Conservation (phyloP, 2,329 filamentous ascomycete species). For the Sarocladium kiliense region DNA sequence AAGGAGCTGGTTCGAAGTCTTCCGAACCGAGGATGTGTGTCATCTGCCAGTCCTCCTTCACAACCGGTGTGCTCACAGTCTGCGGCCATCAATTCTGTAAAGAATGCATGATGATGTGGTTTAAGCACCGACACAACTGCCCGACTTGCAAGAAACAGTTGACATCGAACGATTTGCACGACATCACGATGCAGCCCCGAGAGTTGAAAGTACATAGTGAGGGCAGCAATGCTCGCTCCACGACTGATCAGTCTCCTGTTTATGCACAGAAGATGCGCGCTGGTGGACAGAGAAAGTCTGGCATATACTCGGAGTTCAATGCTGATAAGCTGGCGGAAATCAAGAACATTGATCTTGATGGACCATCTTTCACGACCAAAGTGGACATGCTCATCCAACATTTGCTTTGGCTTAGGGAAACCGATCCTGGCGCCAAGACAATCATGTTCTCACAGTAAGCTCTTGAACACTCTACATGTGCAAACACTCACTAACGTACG, state of each 20-base stretch:
- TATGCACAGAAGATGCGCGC: constrained; percentile 10
- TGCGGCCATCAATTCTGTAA: constrained; percentile 94
- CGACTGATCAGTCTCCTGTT: not conserved
- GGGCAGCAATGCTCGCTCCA: not conserved
- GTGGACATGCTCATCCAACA: constrained; percentile 80
- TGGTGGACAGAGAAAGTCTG: constrained; percentile 25
- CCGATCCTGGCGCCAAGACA: constrained; percentile 82
- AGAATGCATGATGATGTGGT: constrained; percentile 80
- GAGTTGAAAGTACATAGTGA: constrained; percentile 59
- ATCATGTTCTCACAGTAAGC: constrained; percentile 82
- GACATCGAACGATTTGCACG: constrained; percentile 64
- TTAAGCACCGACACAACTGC: constrained; percentile 66
- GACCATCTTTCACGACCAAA: constrained; percentile 79
- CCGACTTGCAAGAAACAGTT: constrained; percentile 77
- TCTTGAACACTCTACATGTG: not conserved
- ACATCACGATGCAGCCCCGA: constrained; percentile 78
- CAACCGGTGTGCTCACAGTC: constrained; percentile 73
- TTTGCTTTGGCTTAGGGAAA: constrained; percentile 75
- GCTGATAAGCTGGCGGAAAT: constrained; percentile 70
- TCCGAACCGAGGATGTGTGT: constrained; percentile 69
- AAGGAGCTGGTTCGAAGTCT: constrained; percentile 54
- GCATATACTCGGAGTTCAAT: constrained; percentile 76
- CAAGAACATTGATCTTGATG: constrained; percentile 69
- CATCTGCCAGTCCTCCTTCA: constrained; percentile 76
- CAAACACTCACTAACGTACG: constrained; percentile 10